Evolutionary conservation across 1,284 basidiomycete genomes (phyloP).

Genomic region (Marasmius fiardii): DNA sequence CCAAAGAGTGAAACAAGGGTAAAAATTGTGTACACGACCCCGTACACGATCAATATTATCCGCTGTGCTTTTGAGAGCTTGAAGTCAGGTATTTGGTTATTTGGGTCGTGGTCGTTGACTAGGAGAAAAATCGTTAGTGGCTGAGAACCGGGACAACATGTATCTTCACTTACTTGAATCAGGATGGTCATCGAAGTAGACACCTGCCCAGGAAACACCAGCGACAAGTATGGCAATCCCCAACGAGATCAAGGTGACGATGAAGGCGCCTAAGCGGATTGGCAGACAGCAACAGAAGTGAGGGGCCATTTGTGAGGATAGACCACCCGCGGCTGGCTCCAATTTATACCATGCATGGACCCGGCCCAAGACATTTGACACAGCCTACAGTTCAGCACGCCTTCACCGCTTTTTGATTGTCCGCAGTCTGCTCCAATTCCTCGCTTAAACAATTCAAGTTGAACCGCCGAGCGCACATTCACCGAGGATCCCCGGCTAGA

Average conservation of each 20-base stretch:
- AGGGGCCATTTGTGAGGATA: slow-evolving; percentile 4
- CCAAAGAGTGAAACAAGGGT: slow-evolving; percentile 9
- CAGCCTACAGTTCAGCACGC: no score
- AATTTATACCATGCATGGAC: no score
- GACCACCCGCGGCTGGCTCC: no score
- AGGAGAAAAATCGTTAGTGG: not conserved
- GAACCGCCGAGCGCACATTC: not conserved
- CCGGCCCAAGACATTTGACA: no score
- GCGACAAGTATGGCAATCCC: not conserved
- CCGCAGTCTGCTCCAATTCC: not conserved
- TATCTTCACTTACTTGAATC: not conserved
- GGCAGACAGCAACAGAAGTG: slow-evolving; percentile 13
- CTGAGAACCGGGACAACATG: no score
- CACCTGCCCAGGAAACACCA: not conserved
- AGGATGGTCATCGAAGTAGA: not conserved
- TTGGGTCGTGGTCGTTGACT: not conserved
- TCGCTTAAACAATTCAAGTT: not conserved
- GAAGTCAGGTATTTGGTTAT: not conserved
- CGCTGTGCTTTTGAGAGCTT: slow-evolving; percentile 2
- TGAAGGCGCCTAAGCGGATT: slow-evolving; percentile 5
- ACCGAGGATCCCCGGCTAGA: no score
- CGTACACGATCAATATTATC: slow-evolving; percentile 1
- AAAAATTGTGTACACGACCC: slow-evolving; percentile 6
- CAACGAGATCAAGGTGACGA: not conserved
- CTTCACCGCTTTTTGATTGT: no score